A percentile compares a stretch with the other conserved stretches of the same genome.
Evolutionary conservation across 306 rosid species (phyloP).

Genomic region (Hippophae gyantsensis): DNA sequence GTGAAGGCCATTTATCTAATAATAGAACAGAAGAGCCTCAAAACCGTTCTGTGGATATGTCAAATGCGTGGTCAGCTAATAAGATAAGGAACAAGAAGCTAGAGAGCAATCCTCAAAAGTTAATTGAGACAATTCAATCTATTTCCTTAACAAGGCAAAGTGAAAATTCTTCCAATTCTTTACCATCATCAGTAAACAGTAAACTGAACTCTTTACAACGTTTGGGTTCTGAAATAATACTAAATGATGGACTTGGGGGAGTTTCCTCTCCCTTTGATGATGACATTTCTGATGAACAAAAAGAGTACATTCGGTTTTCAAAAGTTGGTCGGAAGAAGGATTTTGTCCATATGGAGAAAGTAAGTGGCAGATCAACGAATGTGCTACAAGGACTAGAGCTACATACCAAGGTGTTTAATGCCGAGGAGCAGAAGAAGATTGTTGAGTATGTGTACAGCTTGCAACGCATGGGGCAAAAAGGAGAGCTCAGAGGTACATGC

Average conservation of each 20-base stretch:
- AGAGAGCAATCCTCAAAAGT: too few relatives aligned
- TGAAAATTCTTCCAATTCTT: neutral
- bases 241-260: conserved; percentile 24
- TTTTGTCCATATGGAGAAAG: conserved; percentile 20
- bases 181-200: conserved; percentile 1
- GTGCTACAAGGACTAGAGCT: conserved; percentile 45
- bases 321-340: conserved; percentile 20
- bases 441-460: conserved; percentile 27
- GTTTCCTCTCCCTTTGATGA: conserved; percentile 12
- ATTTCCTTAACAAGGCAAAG: too few relatives aligned
- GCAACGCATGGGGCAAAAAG: conserved; percentile 33
- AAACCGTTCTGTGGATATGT: too few relatives aligned
- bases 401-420: conserved; percentile 34
- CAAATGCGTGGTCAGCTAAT: too few relatives aligned
- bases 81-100: too few relatives aligned
- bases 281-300: conserved; percentile 17
- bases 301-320: conserved; percentile 23
- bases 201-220: neutral
- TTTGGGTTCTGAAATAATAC: conserved; percentile 20
- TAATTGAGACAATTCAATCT: too few relatives aligned
- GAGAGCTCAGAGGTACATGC: conserved; percentile 36
- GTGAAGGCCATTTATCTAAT: too few relatives aligned
- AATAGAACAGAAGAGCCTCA: too few relatives aligned
- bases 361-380: conserved; percentile 23
- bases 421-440: conserved; percentile 33